Evolutionary conservation across 495 filamentous ascomycete genomes (phyloP).

Genomic region (Aspergillus ostianus): DNA sequence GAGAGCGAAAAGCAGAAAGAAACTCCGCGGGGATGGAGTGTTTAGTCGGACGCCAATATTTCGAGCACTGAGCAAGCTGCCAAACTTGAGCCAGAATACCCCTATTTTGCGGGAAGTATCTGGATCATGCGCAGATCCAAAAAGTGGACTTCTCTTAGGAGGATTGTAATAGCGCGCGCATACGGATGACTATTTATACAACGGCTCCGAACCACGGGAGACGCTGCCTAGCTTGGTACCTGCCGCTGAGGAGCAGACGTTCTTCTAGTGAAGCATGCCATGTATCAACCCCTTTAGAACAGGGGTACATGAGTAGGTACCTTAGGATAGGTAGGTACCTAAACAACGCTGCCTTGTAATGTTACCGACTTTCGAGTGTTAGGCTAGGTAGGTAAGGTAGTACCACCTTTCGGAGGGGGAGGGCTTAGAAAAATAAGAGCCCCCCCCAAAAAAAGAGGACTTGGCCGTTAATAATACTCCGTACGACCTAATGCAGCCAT

Average conservation of each 20-base stretch:
- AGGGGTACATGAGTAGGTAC: neutral
- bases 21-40: neutral
- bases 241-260: neutral
- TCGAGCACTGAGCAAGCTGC: neutral
- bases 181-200: neutral
- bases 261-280: neutral
- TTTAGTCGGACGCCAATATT: neutral
- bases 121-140: neutral
- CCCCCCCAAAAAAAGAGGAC: constrained; percentile 1
- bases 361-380: too few species aligned
- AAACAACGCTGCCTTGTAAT: too few species aligned
- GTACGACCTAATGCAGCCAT: constrained; percentile 10
- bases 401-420: neutral
- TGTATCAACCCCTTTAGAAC: neutral
- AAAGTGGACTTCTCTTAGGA: neutral
- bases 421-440: neutral
- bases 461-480: constrained; percentile 10
- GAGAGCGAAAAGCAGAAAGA: too few species aligned
- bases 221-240: neutral
- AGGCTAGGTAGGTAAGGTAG: too few species aligned
- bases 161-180: neutral
- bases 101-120: neutral
- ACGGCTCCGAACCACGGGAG: neutral
- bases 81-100: neutral
- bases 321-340: too few species aligned